Evolutionary conservation across 306 rosid species (phyloP), one percentile per base, ranked within the genome.

Genomic region (Luffa aegyptiaca): DNA sequence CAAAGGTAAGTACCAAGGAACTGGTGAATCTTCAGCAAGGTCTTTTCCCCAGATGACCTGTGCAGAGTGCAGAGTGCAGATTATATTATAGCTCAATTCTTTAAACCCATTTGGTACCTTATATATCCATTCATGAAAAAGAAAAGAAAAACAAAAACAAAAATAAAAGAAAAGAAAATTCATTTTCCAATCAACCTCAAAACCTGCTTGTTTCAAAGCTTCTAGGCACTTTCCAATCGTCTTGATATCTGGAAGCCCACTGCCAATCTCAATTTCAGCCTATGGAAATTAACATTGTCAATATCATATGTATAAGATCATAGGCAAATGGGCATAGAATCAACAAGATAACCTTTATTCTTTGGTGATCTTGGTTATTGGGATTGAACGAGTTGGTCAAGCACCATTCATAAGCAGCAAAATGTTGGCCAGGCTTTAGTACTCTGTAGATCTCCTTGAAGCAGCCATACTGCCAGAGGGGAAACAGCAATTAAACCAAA

Each of bases 361-460:
- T 94, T 88, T 87, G 72, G 84, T 94, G 96, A 61, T 88, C 87
- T 83, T 55, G 87, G 86, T 94, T 92, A 63, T 75, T 78, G 78
- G 94, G 91, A 86, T 94, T 93, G 78, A 88, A 94, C 37, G 93
- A 55, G 83, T 92, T 87, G 58, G 97, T 92, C 92, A 94, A 90
- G 87, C 98, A 92, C 98, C 98, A 94, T 79, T 94, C 98, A 75
- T 89, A 94, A 21, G 94, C 98, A 76, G 98, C 96, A 88, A 94
- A 94, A 84, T 6, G 86, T 75, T 90, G 96, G n/a, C 97, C 97
- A 31, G 98, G 98, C 86, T 92, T 92, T 83, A 94, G 85, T 65
- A 94, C 97, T 87, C 97, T 90, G 83, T 85, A 89, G 37, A 94
- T 89, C 86, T 94, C 98, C 84, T 94, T 89, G 84, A 90, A 94